Evolutionary conservation across 371 early-diverging fungal species (phyloP), one percentile per base, ranked within the genome.

Genomic region (Chytridiales sp.): DNA sequence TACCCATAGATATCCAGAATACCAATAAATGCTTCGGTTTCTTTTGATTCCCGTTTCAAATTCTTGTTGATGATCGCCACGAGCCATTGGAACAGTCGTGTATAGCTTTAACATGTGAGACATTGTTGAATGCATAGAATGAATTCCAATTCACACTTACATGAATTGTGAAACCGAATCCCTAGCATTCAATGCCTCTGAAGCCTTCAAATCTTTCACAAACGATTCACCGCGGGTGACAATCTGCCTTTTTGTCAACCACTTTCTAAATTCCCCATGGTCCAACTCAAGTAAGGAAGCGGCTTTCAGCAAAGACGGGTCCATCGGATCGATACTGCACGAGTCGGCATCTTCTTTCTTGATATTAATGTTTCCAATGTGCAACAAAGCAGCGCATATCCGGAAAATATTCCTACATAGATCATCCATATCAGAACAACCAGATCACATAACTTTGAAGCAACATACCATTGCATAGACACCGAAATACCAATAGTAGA

Each of bases 151-250:
- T 21, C 55, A 54, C 22, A 48, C 56, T 34, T 94, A 97, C 62
- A 97, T 83, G 68, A 88, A 94, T 73, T 96, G 95, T 32, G 98
- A 92, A 1, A 96, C 89, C 1, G 95, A 93, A 61, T 97, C 97
- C 29, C 92, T 75, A 30, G 89, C 91, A 17, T 87, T 85, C 32
- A 78, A 68, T 35, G 93, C 89, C 70, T 91, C 88, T 3, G 82
- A 76, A 17, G 78, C 78, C 57, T 79, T 90, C 51, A 95, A 69
- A 65, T 78, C 85, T 46, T 83, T 85, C 24, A 89, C 80, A 69
- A 94, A 93, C 56, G 50, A 67, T 59, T 97, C 98, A 36, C 81
- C 79, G 11, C 94, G 80, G 0, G 90, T 90, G 32, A 85, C 80
- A 62, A 95, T 93, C 70, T 93, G 94, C 67, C 87, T 88, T 68